Base-by-base conservation (phyloP, 1,139 yeast genomes). In the Zygosaccharomyces pseudobailii region DNA sequence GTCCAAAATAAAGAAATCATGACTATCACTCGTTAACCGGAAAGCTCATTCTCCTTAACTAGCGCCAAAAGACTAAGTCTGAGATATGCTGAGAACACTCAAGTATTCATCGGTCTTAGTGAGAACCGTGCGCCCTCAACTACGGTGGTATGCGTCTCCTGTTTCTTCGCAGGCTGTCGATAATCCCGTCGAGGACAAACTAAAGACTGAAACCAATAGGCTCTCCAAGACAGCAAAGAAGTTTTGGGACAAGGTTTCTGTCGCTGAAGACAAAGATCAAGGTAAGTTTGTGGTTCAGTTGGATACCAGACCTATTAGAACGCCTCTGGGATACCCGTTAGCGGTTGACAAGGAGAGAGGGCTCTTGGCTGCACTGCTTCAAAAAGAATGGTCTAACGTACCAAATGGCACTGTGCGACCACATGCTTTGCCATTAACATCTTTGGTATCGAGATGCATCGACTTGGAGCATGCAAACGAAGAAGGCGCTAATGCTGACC, bases 351-450 rank as follows among this genome's bases (percentile, higher is more conserved):
- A 67, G 30, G 54, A 70, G 17, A 84, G 86, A 62, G 71, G 75
- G 39, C 67, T 78, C 21, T 71, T 92, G 54, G 96, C 97, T 0
- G 74, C 82, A 56, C 69, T 90, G 61, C 72, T 94, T 36, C 82
- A 82, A 37, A 89, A 88, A 61, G 99, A 92, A 69, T 94, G 98
- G 98, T 75, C 81, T 46, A 77, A 78, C 43, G 71, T 92, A 50
- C 80, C 95, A 1, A 76, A 78, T 48, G 73, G 84, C 54, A 79
- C 84, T 54, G 79, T 90, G 58, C 87, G 86, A 63, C 84, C 92
- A 28, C 86, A 85, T 62, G 73, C 87, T 22, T 74, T 92, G 43
- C 97, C 97, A 2, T 70, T 92, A 50, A 92, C 98, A 0, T 87
- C 96, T 0, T 68, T 92, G 45, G 84, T 87, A 1, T 82, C 97